phyloP scores from a whole-genome alignment of 73 alveolate genomes.

The Tetrahymena malaccensis region DNA sequence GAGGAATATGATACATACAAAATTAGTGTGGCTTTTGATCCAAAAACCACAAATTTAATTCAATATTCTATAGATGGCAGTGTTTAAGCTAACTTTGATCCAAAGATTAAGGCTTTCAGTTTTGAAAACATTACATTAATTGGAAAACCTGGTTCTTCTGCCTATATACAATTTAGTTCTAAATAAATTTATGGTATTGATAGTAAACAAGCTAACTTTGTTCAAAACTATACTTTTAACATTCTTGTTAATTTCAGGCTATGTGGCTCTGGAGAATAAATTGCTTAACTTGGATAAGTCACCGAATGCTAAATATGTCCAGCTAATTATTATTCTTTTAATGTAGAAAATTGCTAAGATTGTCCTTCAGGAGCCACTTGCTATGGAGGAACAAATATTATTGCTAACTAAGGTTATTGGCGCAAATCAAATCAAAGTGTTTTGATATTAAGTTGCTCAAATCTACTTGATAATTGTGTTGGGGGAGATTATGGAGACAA shows the following conservation, averaged over 20 bases:
- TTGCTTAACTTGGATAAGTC: not conserved
- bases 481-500: constrained; percentile 18
- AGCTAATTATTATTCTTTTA: not conserved
- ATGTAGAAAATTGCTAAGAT: not conserved
- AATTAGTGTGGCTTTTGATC: not conserved
- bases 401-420: not conserved
- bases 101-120: not conserved
- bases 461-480: constrained; percentile 3
- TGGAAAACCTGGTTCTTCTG: not conserved
- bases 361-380: not conserved
- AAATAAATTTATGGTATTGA: not conserved
- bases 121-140: not conserved
- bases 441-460: not conserved
- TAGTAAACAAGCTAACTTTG: not conserved
- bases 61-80: not conserved
- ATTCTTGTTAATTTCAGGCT: not conserved
- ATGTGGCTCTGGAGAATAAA: not conserved
- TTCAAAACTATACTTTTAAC: not conserved
- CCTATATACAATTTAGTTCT: not conserved
- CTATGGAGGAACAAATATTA: not conserved
- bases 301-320: not conserved
- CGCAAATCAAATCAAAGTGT: not conserved
- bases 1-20: not conserved
- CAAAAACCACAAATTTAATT: not conserved
- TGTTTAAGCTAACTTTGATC: not conserved